These are phyloP conservation scores for Ramalina peruviana DNA, from an alignment of 495 filamentous ascomycete species.

Conservation along the genomic window DNA sequence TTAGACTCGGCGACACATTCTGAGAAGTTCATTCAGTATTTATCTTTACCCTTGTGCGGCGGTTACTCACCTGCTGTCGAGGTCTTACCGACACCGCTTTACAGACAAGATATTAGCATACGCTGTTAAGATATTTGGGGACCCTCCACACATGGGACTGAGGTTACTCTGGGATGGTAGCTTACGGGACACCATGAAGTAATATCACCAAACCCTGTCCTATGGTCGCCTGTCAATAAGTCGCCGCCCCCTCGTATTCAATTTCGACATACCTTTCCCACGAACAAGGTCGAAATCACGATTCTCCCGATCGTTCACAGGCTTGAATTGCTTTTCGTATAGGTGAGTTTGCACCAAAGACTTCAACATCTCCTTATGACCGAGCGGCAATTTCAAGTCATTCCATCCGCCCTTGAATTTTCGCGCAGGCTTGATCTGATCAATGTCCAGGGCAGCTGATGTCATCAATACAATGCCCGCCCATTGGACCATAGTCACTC, in stretches of 20 bases:
- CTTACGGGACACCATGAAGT: slow-evolving; percentile 32
- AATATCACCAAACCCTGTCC: slow-evolving; percentile 33
- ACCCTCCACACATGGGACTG: no score
- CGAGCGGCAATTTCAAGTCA: slow-evolving; percentile 9
- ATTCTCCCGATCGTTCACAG: not conserved
- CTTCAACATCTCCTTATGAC: slow-evolving; percentile 15
- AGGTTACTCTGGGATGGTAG: no score
- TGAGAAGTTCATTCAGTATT: not conserved
- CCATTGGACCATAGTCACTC: not conserved
- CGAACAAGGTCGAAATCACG: slow-evolving; percentile 15
- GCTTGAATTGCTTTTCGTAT: not conserved
- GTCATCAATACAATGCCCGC: not conserved
- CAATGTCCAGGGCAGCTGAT: not conserved
- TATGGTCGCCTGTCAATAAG: no score
- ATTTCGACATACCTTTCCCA: slow-evolving; percentile 19
- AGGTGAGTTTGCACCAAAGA: slow-evolving; percentile 17
- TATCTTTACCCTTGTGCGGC: not conserved
- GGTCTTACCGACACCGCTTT: slow-evolving; percentile 26
- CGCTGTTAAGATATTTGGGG: no score
- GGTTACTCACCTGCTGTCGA: slow-evolving; percentile 16
- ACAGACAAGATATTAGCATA: no score
- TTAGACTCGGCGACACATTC: slow-evolving; percentile 21
- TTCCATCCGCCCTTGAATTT: not conserved
- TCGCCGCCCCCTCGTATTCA: no score
- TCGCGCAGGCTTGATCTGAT: not conserved